Evolutionary conservation across 225 moss, liverwort and hornwort genomes (phyloP).

Genomic region (Asterella californica): DNA sequence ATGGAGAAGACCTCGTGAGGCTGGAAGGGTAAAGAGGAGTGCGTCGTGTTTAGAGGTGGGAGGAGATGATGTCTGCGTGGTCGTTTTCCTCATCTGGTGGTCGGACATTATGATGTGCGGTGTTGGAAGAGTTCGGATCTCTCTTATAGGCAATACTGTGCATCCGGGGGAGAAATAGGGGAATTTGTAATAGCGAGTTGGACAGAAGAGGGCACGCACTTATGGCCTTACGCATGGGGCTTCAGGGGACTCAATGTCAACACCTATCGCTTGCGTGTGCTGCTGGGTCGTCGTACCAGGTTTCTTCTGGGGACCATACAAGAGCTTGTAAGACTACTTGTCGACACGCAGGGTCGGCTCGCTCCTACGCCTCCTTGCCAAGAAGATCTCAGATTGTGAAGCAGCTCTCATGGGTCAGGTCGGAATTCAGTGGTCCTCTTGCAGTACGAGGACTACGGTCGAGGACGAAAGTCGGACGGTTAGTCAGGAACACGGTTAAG

Average conservation of each 20-base stretch:
- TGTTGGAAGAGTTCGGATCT: not conserved
- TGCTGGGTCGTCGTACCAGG: not conserved
- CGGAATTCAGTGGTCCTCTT: slow-evolving; percentile 13
- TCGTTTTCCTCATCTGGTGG: not conserved
- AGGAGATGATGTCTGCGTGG: not conserved
- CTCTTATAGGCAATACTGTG: too few relatives aligned
- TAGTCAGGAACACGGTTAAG: not conserved
- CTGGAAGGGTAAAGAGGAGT: too few relatives aligned
- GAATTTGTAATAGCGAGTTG: not conserved
- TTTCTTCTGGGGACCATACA: not conserved
- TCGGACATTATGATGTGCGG: not conserved
- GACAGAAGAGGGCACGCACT: not conserved
- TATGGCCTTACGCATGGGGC: slow-evolving; percentile 7
- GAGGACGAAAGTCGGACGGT: not conserved
- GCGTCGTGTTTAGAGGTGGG: not conserved
- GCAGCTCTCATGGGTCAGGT: slow-evolving; percentile 12
- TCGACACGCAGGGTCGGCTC: slow-evolving; percentile 2
- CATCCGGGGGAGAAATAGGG: not conserved
- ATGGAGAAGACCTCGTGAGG: not conserved
- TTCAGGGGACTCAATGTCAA: not conserved
- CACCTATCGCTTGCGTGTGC: not conserved
- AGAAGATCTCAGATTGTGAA: slow-evolving; percentile 3
- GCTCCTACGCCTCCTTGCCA: not conserved
- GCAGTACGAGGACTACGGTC: not conserved
- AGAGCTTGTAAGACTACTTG: slow-evolving; percentile 2